phyloP scores from a whole-genome alignment of 495 filamentous ascomycete genomes.

The Venustampulla echinocandica region DNA sequence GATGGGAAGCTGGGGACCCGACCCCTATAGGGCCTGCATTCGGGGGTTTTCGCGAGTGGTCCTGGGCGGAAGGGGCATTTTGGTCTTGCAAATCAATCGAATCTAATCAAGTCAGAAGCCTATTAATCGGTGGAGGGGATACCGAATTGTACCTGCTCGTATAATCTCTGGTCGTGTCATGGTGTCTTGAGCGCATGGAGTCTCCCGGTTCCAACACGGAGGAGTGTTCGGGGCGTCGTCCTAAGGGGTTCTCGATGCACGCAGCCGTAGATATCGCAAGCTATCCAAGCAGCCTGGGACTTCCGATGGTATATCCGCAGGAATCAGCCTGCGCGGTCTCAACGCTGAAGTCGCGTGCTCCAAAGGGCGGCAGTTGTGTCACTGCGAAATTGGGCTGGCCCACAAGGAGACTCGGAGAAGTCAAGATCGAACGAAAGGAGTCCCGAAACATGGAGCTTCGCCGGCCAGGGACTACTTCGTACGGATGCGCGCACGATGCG shows the following conservation, averaged over 20 bases:
- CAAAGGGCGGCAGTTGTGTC: background rate
- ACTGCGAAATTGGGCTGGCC: background rate
- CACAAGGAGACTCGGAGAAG: background rate
- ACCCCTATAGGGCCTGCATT: conserved; percentile 55
- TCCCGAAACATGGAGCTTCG: too few species aligned
- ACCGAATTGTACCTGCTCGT: conserved; percentile 18
- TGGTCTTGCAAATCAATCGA: conserved; percentile 90
- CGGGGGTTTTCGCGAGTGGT: conserved; percentile 50
- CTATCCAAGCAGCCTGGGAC: background rate
- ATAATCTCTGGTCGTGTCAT: conserved; percentile 27
- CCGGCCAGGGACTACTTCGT: too few species aligned
- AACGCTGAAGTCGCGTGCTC: background rate
- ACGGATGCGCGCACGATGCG: background rate
- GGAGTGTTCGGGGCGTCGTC: background rate
- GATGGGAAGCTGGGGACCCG: conserved; percentile 68
- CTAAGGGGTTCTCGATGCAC: conserved; percentile 9
- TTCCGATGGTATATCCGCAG: background rate
- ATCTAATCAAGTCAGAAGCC: conserved; percentile 44
- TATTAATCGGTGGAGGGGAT: background rate
- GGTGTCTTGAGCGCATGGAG: conserved; percentile 16
- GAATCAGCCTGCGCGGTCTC: background rate
- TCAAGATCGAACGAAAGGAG: background rate
- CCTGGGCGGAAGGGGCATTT: conserved; percentile 72
- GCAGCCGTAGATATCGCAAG: conserved; percentile 7
- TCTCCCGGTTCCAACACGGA: background rate